phyloP scores from a whole-genome alignment of 2,329 filamentous ascomycete genomes.

The Penicillium digitatum region DNA sequence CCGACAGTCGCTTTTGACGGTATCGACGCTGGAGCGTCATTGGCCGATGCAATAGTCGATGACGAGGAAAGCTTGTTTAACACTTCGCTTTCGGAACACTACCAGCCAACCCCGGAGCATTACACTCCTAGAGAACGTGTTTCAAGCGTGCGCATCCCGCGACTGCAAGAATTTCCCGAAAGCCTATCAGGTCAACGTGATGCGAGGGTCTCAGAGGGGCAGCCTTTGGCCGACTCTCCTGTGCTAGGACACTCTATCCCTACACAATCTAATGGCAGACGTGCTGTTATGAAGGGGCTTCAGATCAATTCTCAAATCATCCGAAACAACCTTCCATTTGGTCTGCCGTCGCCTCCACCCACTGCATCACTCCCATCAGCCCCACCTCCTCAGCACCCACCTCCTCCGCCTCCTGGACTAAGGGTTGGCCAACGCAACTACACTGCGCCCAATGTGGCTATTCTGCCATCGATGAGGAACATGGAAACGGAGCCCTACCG shows the following conservation, averaged over 20 bases:
- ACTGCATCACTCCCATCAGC: conserved; percentile 24
- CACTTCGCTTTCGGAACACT: conserved; percentile 8
- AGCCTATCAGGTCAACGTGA: conserved; percentile 4
- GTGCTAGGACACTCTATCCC: conserved; percentile 14
- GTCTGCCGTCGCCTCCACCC: conserved; percentile 27
- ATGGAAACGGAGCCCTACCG: conserved; percentile 14
- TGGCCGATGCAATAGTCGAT: conserved; percentile 2
- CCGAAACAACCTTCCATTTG: conserved; percentile 20
- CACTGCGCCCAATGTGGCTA: conserved; percentile 12
- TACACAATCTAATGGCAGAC: conserved; percentile 9
- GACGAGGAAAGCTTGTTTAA: conserved; percentile 9
- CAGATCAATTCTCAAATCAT: conserved; percentile 13
- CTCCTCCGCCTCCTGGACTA: conserved; percentile 10
- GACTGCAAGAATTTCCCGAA: conserved; percentile 13
- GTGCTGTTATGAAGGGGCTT: conserved; percentile 7
- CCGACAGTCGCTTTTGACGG: conserved; percentile 11
- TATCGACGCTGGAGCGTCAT: conserved; percentile 1
- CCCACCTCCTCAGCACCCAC: conserved; percentile 20
- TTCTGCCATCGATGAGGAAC: conserved; percentile 1
- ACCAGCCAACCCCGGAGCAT: conserved; percentile 16
- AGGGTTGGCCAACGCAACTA: conserved; percentile 15
- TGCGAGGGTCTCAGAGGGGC: conserved; percentile 2
- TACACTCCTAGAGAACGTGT: conserved; percentile 11
- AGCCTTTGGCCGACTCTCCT: conserved; percentile 22
- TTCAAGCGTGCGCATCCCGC: conserved; percentile 16